phyloP scores from a whole-genome alignment of 225 moss, liverwort and hornwort genomes.

The Bryum argenteum region DNA sequence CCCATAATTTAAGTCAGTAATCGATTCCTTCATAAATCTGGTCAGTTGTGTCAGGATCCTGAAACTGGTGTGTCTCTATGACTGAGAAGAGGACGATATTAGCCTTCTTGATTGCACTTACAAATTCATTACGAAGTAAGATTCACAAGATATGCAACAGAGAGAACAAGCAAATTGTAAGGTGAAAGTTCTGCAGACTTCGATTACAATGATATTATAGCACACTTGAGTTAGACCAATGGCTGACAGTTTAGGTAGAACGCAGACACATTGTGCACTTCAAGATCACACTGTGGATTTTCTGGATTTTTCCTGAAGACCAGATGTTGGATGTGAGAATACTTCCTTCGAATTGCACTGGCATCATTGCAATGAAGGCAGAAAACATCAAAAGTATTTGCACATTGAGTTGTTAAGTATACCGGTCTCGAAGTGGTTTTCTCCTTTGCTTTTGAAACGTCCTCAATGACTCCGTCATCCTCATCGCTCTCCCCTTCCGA shows the following conservation, averaged over 20 bases:
- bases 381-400: background rate
- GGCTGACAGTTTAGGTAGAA: background rate
- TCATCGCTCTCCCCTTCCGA: constrained; percentile 34
- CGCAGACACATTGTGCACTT: background rate
- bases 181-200: background rate
- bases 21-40: background rate
- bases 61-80: background rate
- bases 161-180: background rate
- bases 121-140: background rate
- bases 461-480: constrained; percentile 31
- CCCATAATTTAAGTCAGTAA: constrained; percentile 20
- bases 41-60: background rate
- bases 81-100: background rate
- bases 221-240: background rate
- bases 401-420: constrained; percentile 3
- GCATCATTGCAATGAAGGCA: too few species aligned
- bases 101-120: background rate
- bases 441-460: constrained; percentile 31
- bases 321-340: too few species aligned
- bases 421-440: constrained; percentile 36
- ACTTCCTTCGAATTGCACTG: too few species aligned
- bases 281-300: background rate
- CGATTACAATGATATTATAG: too few species aligned
- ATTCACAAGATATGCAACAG: background rate
- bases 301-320: background rate